phyloP scores from a whole-genome alignment of 805 yeast genomes.

The Monosporozyma solicola region DNA sequence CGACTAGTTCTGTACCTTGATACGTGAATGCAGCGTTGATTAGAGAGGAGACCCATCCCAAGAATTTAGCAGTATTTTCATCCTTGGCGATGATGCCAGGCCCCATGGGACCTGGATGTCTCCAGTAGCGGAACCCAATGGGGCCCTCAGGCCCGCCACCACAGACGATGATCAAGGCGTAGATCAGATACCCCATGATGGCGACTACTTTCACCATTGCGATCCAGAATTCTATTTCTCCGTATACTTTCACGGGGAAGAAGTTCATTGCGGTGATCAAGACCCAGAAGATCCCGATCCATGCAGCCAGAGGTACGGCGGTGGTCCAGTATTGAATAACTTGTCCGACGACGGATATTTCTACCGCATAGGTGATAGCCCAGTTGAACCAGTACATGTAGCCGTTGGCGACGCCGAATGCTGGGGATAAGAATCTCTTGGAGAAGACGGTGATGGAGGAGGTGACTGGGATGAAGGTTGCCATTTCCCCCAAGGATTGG shows the following conservation, averaged over 20 bases:
- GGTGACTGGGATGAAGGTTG: constrained; percentile 58
- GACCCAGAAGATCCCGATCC: constrained; percentile 49
- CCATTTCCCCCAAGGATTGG: constrained; percentile 67
- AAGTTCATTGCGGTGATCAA: constrained; percentile 37
- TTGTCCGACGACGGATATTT: constrained; percentile 48
- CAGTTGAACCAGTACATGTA: constrained; percentile 67
- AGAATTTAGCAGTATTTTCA: constrained; percentile 37
- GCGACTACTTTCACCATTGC: constrained; percentile 46
- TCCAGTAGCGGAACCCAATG: constrained; percentile 57
- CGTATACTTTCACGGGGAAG: constrained; percentile 47
- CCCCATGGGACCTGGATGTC: constrained; percentile 64
- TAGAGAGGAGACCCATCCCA: constrained; percentile 47
- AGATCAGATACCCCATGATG: constrained; percentile 45
- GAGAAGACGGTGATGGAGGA: constrained; percentile 56
- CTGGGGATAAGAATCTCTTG: constrained; percentile 52
- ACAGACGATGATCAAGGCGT: constrained; percentile 46
- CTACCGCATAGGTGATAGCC: constrained; percentile 62
- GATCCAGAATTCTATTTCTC: constrained; percentile 52
- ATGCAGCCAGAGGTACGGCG: constrained; percentile 49
- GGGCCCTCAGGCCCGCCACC: constrained; percentile 51
- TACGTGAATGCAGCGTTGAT: constrained; percentile 50
- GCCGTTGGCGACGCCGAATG: constrained; percentile 60
- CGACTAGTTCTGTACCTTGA: constrained; percentile 53
- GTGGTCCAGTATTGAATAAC: constrained; percentile 46
- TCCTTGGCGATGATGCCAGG: constrained; percentile 39